A percentile compares a stretch with the other conserved stretches of the same genome.
Evolutionary conservation across 2,329 filamentous ascomycete genomes (phyloP).

Genomic region (Didymella sp.): DNA sequence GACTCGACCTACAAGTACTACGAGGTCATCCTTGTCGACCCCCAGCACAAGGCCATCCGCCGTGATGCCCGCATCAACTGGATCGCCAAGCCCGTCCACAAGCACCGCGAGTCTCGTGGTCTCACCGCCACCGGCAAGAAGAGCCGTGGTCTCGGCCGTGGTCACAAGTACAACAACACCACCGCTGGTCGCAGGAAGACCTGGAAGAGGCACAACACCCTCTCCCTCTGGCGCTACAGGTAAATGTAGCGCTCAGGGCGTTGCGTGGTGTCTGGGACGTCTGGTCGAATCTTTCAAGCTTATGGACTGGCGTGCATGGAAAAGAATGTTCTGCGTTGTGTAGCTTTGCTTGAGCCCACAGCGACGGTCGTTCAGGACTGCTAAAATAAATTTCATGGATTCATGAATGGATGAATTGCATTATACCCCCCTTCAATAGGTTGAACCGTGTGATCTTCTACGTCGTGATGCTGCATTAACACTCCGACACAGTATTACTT

Average conservation of each 20-base stretch:
- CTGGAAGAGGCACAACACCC: slow-evolving; percentile 99
- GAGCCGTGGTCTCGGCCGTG: slow-evolving; percentile 99
- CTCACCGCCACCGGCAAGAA: slow-evolving; percentile 99
- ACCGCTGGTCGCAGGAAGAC: slow-evolving; percentile 97
- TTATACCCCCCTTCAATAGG: slow-evolving; percentile 20
- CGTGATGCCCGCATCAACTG: slow-evolving; percentile 99
- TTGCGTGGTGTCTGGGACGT: slow-evolving; percentile 39
- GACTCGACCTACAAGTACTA: slow-evolving; percentile 99
- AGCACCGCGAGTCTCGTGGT: slow-evolving; percentile 98
- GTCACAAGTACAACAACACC: slow-evolving; percentile 99
- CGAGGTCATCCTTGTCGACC: slow-evolving; percentile 99
- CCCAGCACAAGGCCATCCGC: slow-evolving; percentile 99
- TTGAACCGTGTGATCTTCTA: slow-evolving; percentile 5
- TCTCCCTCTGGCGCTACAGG: slow-evolving; percentile 98
- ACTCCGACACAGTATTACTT: background rate
- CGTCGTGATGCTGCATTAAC: background rate
- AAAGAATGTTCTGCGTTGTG: slow-evolving; percentile 43
- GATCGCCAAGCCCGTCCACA: slow-evolving; percentile 99
- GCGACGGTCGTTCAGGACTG: slow-evolving; percentile 32
- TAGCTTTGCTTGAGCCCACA: slow-evolving; percentile 36
- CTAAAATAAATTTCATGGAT: slow-evolving; percentile 41
- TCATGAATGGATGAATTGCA: slow-evolving; percentile 43
- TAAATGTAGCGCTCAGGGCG: slow-evolving; percentile 57
- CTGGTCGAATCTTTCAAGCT: slow-evolving; percentile 42
- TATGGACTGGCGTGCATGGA: slow-evolving; percentile 46